Evolutionary conservation across 208 protist genomes (phyloP), one percentile per base, ranked within the genome.

Genomic region (Novymonas esmeraldas): DNA sequence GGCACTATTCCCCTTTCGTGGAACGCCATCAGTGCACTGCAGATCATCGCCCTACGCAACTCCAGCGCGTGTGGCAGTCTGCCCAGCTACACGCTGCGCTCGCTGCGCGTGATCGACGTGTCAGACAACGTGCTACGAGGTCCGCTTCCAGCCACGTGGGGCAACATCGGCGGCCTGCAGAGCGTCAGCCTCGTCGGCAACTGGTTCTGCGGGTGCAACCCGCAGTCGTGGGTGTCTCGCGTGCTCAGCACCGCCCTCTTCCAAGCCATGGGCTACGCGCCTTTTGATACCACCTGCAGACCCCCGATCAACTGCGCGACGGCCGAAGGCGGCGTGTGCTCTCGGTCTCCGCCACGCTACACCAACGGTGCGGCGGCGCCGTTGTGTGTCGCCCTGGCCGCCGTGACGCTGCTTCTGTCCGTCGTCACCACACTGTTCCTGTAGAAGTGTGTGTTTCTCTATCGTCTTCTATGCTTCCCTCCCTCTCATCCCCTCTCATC

Each of bases 1-100:
- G 68, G 68, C 41, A 60, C 58, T 46, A 46, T 74, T 48, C 68
- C 68, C 24, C 2, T 13, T 16, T 5, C 29, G 33, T 74, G 68
- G 68, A 67, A 45, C 26, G 39, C 49, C n/a, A 74, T 68, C 20
- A 29, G n/a, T 29, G 29, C 28, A 0, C 14, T 74, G 9, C 9
- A 22, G 29, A 38, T 28, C 20, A 14, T 74, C 42, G n/a, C 26
- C n/a, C 18, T 68, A 2, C 28, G 2, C 14, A 58, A 68, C 34
- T 29, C 39, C 41, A 52, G 52, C 28, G 59, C 60, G 18, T 74
- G 68, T 31, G 68, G 68, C 46, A 63, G 38, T 26, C 57, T 78
- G 42, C 72, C 72, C 41, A 51, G 54, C 57, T 78, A 64, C 64
- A 66, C 58, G 20, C 55, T n/a, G 34, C 4, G 6, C 10, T 34